Conservation (phyloP, 139 green algal species). For the Desmodesmus armatus region DNA sequence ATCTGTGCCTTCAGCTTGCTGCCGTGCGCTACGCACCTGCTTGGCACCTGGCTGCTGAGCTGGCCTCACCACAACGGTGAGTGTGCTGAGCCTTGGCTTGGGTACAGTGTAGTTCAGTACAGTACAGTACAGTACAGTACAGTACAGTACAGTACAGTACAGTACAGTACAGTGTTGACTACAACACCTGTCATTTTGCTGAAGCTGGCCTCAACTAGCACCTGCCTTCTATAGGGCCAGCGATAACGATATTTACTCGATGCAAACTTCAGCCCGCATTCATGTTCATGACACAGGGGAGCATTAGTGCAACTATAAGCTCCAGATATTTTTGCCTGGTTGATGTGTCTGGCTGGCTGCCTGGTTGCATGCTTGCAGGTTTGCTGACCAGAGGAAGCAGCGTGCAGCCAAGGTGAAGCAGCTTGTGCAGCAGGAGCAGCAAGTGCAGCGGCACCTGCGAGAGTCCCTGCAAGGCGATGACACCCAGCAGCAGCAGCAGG, state of each 20-base stretch:
- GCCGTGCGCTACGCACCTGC: slow-evolving; percentile 28
- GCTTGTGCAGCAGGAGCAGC: slow-evolving; percentile 13
- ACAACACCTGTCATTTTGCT: neutral
- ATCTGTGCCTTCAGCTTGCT: slow-evolving; percentile 24
- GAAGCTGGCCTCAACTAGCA: too few relatives aligned
- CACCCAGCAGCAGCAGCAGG: slow-evolving; percentile 46
- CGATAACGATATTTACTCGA: too few relatives aligned
- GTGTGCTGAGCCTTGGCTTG: neutral
- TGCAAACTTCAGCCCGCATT: too few relatives aligned
- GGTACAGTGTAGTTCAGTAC: neutral
- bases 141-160: neutral
- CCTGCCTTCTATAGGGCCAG: too few relatives aligned
- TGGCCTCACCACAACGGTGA: slow-evolving; percentile 24
- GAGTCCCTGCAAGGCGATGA: slow-evolving; percentile 2
- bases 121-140: neutral
- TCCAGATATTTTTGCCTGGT: neutral
- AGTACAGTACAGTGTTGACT: neutral
- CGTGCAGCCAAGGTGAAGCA: neutral
- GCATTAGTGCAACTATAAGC: too few relatives aligned
- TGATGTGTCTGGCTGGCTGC: neutral
- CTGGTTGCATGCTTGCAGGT: neutral
- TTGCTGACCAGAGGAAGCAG: neutral
- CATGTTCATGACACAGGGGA: too few relatives aligned
- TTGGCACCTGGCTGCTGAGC: slow-evolving; percentile 37
- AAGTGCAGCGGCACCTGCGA: slow-evolving; percentile 4